Base-by-base conservation (phyloP, 2,329 filamentous ascomycete species). In the Helotiales sp. region DNA sequence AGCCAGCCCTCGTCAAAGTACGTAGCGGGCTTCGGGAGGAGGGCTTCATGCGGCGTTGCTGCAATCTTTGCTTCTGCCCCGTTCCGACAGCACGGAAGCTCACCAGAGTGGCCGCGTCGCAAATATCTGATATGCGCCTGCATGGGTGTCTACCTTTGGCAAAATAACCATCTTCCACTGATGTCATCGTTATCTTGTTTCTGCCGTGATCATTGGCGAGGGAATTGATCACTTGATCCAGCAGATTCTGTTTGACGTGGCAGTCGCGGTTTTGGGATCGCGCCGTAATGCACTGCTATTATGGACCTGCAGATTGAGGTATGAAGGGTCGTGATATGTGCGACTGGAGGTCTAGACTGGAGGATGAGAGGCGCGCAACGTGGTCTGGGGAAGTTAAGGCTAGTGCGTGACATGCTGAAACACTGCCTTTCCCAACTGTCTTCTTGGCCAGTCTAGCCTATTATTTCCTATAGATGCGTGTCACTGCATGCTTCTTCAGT, bases 121-220 rank as follows among this genome's bases (percentile, higher is more conserved):
- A 31, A 34, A 25, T 36, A 17, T 54, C 40, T 29, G 51, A 46
- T 48, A 40, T 38, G 31, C 52, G 36, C 22, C 22, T 29, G 30
- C 38, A 17, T 24, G 22, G 22, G 17, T 24, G 5, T 22, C 15
- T 4, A 22, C 17, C 30, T 36, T 13, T 38, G 19, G 40, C 40
- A 22, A 40, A 54, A 54, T 36, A 19, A 47, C 52, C 52, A 29
- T 29, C 13, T 4, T 25, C 44, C 52, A 54, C 52, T 29, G 30
- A 52, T 48, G 54, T 57, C 54, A 57, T 52, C 24, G 30, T 25
- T 30, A 25, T 52, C 42, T 38, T 47, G 38, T 34, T 52, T 48
- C 19, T 44, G 40, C 40, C 40, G 48, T 22, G 19, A 25, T 51
- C 30, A 34, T 27, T 51, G 31, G 48, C 27, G n/a, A 25, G 31